Conservation (phyloP, 2,329 filamentous ascomycete genomes). For the Scleromitrula shiraiana region DNA sequence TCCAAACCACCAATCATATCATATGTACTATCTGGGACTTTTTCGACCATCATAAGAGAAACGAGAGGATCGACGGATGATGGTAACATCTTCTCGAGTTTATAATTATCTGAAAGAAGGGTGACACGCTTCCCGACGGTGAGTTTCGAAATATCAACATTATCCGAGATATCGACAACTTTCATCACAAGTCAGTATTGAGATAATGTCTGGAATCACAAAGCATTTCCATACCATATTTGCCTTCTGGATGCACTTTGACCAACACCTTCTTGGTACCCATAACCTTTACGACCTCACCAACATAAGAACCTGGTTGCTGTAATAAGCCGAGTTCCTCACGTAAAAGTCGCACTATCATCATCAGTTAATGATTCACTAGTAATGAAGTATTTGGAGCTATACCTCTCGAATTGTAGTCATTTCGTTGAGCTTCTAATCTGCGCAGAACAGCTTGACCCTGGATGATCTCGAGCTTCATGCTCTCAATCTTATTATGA, state of each 20-base stretch:
- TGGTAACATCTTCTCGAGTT: conserved; percentile 95
- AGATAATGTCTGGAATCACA: no score
- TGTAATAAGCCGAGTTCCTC: conserved; percentile 94
- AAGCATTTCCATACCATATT: conserved; percentile 69
- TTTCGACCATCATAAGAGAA: conserved; percentile 99
- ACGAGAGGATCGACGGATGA: conserved; percentile 97
- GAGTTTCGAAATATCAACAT: conserved; percentile 90
- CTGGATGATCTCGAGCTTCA: conserved; percentile 99
- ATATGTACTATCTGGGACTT: conserved; percentile 98
- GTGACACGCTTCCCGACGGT: conserved; percentile 97
- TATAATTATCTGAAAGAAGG: conserved; percentile 93
- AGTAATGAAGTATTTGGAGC: not conserved
- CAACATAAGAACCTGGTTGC: conserved; percentile 95
- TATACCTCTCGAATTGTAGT: conserved; percentile 82
- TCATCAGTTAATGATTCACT: conserved; percentile 16
- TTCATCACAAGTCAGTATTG: not conserved
- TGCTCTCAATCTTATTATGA: conserved; percentile 99
- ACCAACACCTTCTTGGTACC: conserved; percentile 98
- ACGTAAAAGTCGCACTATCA: conserved; percentile 71
- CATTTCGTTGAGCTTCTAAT: conserved; percentile 95
- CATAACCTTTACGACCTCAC: conserved; percentile 99
- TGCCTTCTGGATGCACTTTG: conserved; percentile 97
- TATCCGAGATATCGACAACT: conserved; percentile 96
- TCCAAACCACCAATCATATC: conserved; percentile 99
- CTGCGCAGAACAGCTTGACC: conserved; percentile 91